phyloP scores from a whole-genome alignment of 83 land plant species.

The Picea abies region DNA sequence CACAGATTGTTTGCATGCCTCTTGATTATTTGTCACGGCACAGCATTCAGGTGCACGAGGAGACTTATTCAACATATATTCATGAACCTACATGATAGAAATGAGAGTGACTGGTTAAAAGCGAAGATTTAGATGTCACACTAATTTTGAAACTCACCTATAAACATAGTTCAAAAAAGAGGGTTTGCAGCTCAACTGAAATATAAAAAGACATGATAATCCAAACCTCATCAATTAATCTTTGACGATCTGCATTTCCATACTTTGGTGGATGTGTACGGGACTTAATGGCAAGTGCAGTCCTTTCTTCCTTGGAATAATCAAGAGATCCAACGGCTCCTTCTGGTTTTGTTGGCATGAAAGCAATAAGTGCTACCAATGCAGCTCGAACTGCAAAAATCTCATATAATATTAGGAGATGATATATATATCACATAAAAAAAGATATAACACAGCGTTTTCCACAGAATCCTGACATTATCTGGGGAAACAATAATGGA shows the following conservation, averaged over 20 bases:
- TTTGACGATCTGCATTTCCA: slow-evolving; percentile 84
- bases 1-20: slow-evolving; percentile 18
- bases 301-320: slow-evolving; percentile 90
- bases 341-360: slow-evolving; percentile 96
- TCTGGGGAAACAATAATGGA: neutral
- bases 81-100: slow-evolving; percentile 58
- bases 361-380: slow-evolving; percentile 97
- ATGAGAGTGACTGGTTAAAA: neutral
- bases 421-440: neutral
- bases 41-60: slow-evolving; percentile 61
- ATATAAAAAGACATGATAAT: neutral
- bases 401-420: neutral
- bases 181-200: neutral
- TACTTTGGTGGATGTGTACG: slow-evolving; percentile 78
- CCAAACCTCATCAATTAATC: slow-evolving; percentile 85
- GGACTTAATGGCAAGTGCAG: slow-evolving; percentile 87
- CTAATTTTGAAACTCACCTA: neutral
- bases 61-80: slow-evolving; percentile 71
- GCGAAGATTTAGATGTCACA: neutral
- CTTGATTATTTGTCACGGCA: slow-evolving; percentile 11
- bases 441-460: neutral
- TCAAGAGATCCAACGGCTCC: slow-evolving; percentile 97
- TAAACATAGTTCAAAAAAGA: neutral
- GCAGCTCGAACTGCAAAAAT: slow-evolving; percentile 84
- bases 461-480: too few species aligned